These are phyloP conservation scores for Tolypocladium cylindrosporum DNA, from an alignment of 2,329 filamentous ascomycete species.

Conservation along the genomic window DNA sequence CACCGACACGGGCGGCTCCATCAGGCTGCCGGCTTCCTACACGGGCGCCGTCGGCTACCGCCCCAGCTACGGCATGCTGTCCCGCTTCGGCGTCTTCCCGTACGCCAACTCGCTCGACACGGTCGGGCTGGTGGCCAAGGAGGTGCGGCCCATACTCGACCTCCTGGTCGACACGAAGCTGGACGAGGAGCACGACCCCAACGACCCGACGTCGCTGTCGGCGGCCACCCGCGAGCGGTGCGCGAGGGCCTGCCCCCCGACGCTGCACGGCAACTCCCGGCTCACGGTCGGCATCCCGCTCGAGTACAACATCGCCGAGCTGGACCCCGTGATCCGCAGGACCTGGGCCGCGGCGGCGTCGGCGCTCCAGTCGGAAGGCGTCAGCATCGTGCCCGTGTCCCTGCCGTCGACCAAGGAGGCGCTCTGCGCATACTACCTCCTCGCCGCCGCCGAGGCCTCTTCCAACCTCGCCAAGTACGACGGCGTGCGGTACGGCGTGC, in stretches of 20 bases:
- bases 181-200: conserved; percentile 47
- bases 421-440: conserved; percentile 86
- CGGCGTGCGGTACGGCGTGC: conserved; percentile 79
- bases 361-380: conserved; percentile 52
- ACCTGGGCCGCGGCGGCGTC: conserved; percentile 59
- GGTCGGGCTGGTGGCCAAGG: conserved; percentile 62
- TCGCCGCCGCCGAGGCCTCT: conserved; percentile 88
- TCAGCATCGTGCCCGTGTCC: conserved; percentile 64
- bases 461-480: conserved; percentile 97
- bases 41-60: conserved; percentile 79
- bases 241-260: conserved; percentile 15
- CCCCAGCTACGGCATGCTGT: conserved; percentile 81
- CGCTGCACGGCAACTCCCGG: conserved; percentile 15
- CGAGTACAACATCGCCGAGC: conserved; percentile 84
- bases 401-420: conserved; percentile 78
- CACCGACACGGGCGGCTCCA: conserved; percentile 87
- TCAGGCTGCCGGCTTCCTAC: conserved; percentile 80
- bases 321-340: conserved; percentile 57
- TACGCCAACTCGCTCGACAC: conserved; percentile 93
- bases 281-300: conserved; percentile 47
- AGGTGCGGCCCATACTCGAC: conserved; percentile 38
- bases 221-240: conserved; percentile 41
- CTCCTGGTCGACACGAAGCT: conserved; percentile 41
- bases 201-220: conserved; percentile 67
- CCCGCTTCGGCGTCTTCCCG: conserved; percentile 75